Evolutionary conservation across 1,284 basidiomycete genomes (phyloP), one percentile per base, ranked within the genome.

Genomic region (Sutorius eximius): DNA sequence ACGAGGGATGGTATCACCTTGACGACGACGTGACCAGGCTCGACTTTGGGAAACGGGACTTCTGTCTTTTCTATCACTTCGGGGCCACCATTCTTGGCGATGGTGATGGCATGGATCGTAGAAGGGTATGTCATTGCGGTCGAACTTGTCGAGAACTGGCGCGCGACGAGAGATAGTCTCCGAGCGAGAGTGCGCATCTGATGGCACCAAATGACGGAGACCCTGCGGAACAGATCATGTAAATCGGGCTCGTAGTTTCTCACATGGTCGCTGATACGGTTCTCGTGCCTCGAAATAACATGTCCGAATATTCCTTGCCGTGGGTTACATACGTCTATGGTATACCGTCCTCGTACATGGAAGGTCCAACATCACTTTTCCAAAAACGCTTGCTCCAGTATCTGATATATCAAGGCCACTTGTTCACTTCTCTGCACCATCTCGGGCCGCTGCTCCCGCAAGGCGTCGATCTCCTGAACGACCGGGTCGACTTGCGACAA

Each of bases 401-500:
- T 72, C 56, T 85, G 78, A 66, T 92, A 93, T 29, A 93, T 75
- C 55, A 91, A 74, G 3, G 75, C 44, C 4, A 84, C 71, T 69
- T 94, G 91, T 57, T 85, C 84, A 2, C 75, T 72, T 55, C 82
- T 79, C 73, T 94, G 85, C 22, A 92, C 88, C 91, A 94, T 94
- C 33, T 84, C 80, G 2, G 85, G 83, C 43, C 91, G 73, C 68
- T 93, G 91, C 69, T 94, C 91, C 59, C 91, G 74, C 59, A 93
- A 70, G 24, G 77, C 80, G 64, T 94, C 91, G 18, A 93, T 76
- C 66, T 92, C 91, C 65, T 80, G 76, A 9, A 80, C 81, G 4
- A 93, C 79, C n/a, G 80, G 69, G 65, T 93, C 64, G 5, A 84
- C 56, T 12, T 72, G 66, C 1, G 82, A 78, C 43, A 89, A 65